phyloP scores from a whole-genome alignment of 805 yeast genomes.

The Wickerhamomyces silvicola region DNA sequence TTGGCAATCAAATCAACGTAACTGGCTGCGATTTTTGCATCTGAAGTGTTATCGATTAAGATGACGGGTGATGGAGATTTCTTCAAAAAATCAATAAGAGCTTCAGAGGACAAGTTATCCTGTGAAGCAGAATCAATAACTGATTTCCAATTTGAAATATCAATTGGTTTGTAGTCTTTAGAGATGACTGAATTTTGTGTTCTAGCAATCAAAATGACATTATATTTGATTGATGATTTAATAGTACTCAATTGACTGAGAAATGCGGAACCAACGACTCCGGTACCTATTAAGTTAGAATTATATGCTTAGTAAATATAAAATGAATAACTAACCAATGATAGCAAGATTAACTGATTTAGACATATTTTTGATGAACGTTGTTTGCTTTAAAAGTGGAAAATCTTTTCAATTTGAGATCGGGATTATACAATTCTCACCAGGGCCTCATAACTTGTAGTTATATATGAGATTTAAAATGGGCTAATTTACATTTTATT shows the following conservation, averaged over 20 bases:
- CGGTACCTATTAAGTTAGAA: too few relatives aligned
- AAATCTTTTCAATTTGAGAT: too few relatives aligned
- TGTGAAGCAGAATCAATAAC: conserved; percentile 38
- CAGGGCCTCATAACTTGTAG: too few relatives aligned
- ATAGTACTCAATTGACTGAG: conserved; percentile 68
- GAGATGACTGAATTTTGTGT: conserved; percentile 65
- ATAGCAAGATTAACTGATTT: conserved; percentile 62
- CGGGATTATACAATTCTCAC: too few relatives aligned
- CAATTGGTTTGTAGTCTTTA: conserved; percentile 64
- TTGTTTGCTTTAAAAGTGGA: conserved; percentile 1
- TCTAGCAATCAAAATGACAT: conserved; percentile 76
- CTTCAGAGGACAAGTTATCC: conserved; percentile 45
- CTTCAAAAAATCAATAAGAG: conserved; percentile 55
- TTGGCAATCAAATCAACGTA: conserved; percentile 68
- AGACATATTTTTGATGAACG: conserved; percentile 28
- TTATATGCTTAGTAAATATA: too few relatives aligned
- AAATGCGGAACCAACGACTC: conserved; percentile 93
- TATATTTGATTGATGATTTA: conserved; percentile 55
- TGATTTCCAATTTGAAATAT: conserved; percentile 52
- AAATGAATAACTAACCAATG: conserved; percentile 37
- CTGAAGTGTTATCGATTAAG: conserved; percentile 91
- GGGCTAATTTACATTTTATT: too few relatives aligned
- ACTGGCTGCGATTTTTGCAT: conserved; percentile 63
- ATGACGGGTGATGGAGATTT: conserved; percentile 70
- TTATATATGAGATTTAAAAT: too few relatives aligned